phyloP scores from a whole-genome alignment of 805 yeast species.

The Torulaspora franciscae region DNA sequence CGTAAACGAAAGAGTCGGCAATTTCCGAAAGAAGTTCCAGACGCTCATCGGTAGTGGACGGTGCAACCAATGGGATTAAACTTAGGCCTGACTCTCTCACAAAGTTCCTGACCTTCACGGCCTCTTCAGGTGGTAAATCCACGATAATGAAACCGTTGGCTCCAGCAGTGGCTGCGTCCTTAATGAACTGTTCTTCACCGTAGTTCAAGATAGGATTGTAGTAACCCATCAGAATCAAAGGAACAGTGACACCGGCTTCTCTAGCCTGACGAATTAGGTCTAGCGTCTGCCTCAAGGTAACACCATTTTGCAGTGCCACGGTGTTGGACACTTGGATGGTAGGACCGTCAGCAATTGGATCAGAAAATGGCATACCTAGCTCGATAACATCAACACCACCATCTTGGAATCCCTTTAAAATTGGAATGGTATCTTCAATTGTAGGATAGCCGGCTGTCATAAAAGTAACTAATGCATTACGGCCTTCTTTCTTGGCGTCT shows the following conservation, averaged over 20 bases:
- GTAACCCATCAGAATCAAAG: slow-evolving; percentile 94
- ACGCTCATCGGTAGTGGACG: slow-evolving; percentile 90
- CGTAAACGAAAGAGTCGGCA: slow-evolving; percentile 94
- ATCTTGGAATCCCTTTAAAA: slow-evolving; percentile 80
- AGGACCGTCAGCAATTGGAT: slow-evolving; percentile 98
- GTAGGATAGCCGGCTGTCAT: slow-evolving; percentile 94
- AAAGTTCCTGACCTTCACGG: slow-evolving; percentile 71
- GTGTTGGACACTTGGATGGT: slow-evolving; percentile 88
- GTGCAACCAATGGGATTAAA: slow-evolving; percentile 92
- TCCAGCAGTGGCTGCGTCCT: slow-evolving; percentile 79
- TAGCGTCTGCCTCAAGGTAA: slow-evolving; percentile 63
- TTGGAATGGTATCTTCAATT: slow-evolving; percentile 79
- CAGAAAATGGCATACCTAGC: slow-evolving; percentile 93
- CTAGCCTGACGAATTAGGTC: slow-evolving; percentile 75
- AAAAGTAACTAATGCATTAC: slow-evolving; percentile 87
- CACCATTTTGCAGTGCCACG: slow-evolving; percentile 76
- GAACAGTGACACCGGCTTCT: slow-evolving; percentile 75
- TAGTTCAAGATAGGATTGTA: slow-evolving; percentile 88
- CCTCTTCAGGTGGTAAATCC: slow-evolving; percentile 98
- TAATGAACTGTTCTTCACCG: slow-evolving; percentile 80
- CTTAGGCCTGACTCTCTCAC: slow-evolving; percentile 68
- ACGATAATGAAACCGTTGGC: slow-evolving; percentile 93
- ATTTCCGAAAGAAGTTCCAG: slow-evolving; percentile 70
- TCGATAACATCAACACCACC: slow-evolving; percentile 97
- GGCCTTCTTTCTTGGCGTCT: slow-evolving; percentile 55